Evolutionary conservation across 495 filamentous ascomycete genomes (phyloP), one percentile per base, ranked within the genome.

Genomic region (Tricharina praecox): DNA sequence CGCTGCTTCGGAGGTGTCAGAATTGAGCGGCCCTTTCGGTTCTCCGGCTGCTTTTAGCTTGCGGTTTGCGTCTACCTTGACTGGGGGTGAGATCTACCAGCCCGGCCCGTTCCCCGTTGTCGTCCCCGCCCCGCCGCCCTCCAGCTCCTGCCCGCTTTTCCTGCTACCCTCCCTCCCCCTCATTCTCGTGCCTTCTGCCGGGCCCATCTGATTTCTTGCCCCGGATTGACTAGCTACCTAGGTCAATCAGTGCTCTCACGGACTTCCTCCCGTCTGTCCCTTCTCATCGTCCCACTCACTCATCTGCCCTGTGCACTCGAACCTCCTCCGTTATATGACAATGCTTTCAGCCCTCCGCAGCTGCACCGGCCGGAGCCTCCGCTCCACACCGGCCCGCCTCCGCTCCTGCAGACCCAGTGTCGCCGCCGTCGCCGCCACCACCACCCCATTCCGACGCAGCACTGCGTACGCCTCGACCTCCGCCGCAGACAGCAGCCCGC

Each of bases 321-420:
- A n/a, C n/a, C n/a, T n/a, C n/a, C n/a, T n/a, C n/a, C n/a, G n/a
- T n/a, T n/a, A n/a, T n/a, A n/a, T n/a, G 20, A 49, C 20, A 47
- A 56, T 45, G 25, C 57, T 58, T 45, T 48, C 56, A 24, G 36
- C 55, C 28, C 54, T 58, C 37, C 55, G 55, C 47, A 53, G 40
- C 54, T 55, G 45, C 23, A 58, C 55, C 21, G 47, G 55, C 42
- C 54, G 54, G 46, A 46, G 54, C 13, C 46, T 58, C 21, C 43
- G 43, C 34, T 43, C 51, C 20, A 50, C 51, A 2, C 15, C 45
- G 25, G 24, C 44, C 2, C 23, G 39, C 23, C 55, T 58, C 26
- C 54, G 47, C 42, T 46, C 40, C 23, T 24, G 13, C 11, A 43
- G 40, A 43, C 40, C 40, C 20, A 24, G 5, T 26, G 40, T 43